Evolutionary conservation across 805 yeast genomes (phyloP), one percentile per base, ranked within the genome.

Genomic region (Metschnikowia sp.): DNA sequence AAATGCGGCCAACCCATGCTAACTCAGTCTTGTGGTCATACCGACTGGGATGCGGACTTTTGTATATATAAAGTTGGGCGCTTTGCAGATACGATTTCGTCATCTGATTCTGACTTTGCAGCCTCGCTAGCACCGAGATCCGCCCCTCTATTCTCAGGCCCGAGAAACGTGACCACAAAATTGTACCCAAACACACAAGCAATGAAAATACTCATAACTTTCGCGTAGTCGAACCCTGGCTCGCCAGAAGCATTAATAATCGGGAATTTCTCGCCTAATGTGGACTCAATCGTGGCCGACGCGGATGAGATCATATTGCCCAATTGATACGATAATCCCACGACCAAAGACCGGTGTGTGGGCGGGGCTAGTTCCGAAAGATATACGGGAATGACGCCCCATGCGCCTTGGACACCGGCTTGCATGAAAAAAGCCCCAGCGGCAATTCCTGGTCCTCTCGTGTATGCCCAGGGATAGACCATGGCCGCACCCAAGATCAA

Each of bases 221-320:
- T 77, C n/a, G 83, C 84, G 63, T 85, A 86, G 60, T 85, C 74
- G 59, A 73, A 79, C 3, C 56, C 57, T 15, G 42, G 56, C 12
- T 46, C 49, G 3, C 56, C 61, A n/a, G 55, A 51, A 3, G 51
- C 49, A 9, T 49, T 45, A 2, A 42, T 40, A 30, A 82, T 54
- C 3, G 88, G 88, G 72, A 82, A 85, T 42, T 68, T 65, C 32
- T 71, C 72, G 30, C 89, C 84, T 37, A 82, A 65, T 13, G 74
- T 69, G 3, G 88, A 69, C 63, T 84, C 88, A 51, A 84, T 84
- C 5, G 91, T 84, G 15, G 85, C 75, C 3, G 86, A 77, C 0
- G 88, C 89, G 18, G 86, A 76, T 4, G 86, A 79, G 0, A 84
- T 86, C 58, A 85, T 74, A 62, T 84, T 84, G 68, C 90, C 90